These are phyloP conservation scores for Malassezia restricta DNA, from an alignment of 1,284 basidiomycete species.

Conservation along the genomic window DNA sequence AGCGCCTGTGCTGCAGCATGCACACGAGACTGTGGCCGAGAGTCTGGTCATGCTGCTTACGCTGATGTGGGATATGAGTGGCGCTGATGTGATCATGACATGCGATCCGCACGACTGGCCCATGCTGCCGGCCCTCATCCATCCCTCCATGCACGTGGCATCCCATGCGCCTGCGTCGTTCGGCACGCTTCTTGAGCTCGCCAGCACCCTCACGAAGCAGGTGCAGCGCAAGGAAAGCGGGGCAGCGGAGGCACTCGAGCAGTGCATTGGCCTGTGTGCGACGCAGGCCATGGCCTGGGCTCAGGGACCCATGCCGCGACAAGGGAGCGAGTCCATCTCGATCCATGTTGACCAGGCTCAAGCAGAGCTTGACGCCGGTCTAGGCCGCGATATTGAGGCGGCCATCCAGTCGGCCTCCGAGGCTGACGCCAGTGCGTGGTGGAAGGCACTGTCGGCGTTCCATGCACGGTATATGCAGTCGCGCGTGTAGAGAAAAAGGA, in stretches of 20 bases:
- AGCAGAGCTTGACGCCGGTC: slow-evolving; percentile 10
- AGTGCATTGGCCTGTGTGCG: slow-evolving; percentile 10
- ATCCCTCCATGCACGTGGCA: slow-evolving; percentile 25
- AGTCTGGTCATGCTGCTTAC: slow-evolving; percentile 48
- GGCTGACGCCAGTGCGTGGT: neutral
- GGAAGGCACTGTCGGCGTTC: slow-evolving; percentile 2
- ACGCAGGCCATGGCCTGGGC: slow-evolving; percentile 14
- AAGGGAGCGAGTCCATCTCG: neutral
- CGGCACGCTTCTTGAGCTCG: slow-evolving; percentile 33
- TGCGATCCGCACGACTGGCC: slow-evolving; percentile 62
- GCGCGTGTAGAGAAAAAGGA: neutral
- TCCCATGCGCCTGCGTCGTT: slow-evolving; percentile 28
- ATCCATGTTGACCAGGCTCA: neutral
- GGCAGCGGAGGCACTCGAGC: neutral
- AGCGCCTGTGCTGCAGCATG: slow-evolving; percentile 47
- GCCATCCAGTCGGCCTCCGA: slow-evolving; percentile 8
- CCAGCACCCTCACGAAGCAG: neutral
- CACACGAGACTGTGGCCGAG: slow-evolving; percentile 48
- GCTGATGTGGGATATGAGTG: slow-evolving; percentile 60
- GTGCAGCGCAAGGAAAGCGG: neutral
- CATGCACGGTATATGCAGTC: slow-evolving; percentile 1
- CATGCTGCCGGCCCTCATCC: slow-evolving; percentile 48
- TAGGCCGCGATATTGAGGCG: slow-evolving; percentile 14
- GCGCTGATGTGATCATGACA: slow-evolving; percentile 58
- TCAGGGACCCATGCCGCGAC: neutral